phyloP scores from a whole-genome alignment of 2,329 filamentous ascomycete genomes.

The Aspergillus phoenicis region DNA sequence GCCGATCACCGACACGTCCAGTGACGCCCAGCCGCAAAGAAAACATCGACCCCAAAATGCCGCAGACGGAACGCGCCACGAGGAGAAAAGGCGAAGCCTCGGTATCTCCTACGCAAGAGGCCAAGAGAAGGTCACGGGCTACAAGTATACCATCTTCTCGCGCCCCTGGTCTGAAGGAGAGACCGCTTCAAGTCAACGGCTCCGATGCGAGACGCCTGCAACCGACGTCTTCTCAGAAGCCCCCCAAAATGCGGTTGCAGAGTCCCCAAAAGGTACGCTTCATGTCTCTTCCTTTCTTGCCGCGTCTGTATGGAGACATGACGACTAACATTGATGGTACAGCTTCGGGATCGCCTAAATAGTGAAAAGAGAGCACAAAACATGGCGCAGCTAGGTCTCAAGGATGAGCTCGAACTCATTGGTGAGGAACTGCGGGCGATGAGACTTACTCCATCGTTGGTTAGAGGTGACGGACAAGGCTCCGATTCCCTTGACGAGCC shows the following conservation, averaged over 20 bases:
- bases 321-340: slow-evolving; percentile 8
- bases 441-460: slow-evolving; percentile 36
- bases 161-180: slow-evolving; percentile 37
- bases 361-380: slow-evolving; percentile 75
- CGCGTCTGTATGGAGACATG: too few species aligned
- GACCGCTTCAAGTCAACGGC: slow-evolving; percentile 33
- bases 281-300: neutral
- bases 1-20: slow-evolving; percentile 36
- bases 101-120: slow-evolving; percentile 40
- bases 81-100: slow-evolving; percentile 37
- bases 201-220: slow-evolving; percentile 35
- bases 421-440: slow-evolving; percentile 71
- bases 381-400: slow-evolving; percentile 68
- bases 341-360: slow-evolving; percentile 77
- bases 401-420: slow-evolving; percentile 77
- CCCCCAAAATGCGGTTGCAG: slow-evolving; percentile 70
- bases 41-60: slow-evolving; percentile 40
- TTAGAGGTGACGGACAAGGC: slow-evolving; percentile 41
- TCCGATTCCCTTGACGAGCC: slow-evolving; percentile 18
- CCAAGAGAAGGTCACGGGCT: slow-evolving; percentile 49
- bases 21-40: slow-evolving; percentile 43
- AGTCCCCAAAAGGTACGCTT: slow-evolving; percentile 59
- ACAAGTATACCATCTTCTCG: slow-evolving; percentile 55
- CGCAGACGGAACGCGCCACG: slow-evolving; percentile 35
- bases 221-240: slow-evolving; percentile 67